phyloP scores from a whole-genome alignment of 805 yeast species.

The Torulaspora microellipsoides region DNA sequence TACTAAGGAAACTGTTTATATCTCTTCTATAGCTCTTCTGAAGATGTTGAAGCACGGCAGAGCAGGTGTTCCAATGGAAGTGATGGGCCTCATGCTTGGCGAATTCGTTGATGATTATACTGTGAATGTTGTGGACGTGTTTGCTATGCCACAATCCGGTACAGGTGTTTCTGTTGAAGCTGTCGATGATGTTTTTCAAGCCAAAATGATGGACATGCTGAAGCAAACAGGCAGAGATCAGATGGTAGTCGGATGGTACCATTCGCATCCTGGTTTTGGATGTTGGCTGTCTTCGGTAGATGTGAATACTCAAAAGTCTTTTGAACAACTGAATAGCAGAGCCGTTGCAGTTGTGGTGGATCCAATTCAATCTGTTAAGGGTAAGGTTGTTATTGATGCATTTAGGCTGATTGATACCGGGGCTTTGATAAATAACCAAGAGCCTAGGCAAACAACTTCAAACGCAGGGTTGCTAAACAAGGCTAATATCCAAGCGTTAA shows the following conservation, averaged over 20 bases:
- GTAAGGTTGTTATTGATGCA: slow-evolving; percentile 98
- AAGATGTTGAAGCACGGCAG: slow-evolving; percentile 98
- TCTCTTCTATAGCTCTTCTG: slow-evolving; percentile 88
- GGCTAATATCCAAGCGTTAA: slow-evolving; percentile 93
- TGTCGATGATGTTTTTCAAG: slow-evolving; percentile 97
- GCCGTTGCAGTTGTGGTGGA: slow-evolving; percentile 98
- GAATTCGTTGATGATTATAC: slow-evolving; percentile 97
- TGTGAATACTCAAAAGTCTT: slow-evolving; percentile 95
- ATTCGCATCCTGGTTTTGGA: slow-evolving; percentile 99
- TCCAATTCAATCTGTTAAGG: slow-evolving; percentile 97
- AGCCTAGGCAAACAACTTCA: slow-evolving; percentile 96
- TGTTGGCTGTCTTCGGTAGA: slow-evolving; percentile 98
- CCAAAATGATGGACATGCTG: slow-evolving; percentile 99
- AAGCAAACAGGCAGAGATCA: slow-evolving; percentile 99
- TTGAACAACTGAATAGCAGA: slow-evolving; percentile 90
- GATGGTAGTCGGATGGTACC: slow-evolving; percentile 99
- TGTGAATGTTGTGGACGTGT: slow-evolving; percentile 94
- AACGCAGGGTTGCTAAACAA: slow-evolving; percentile 93
- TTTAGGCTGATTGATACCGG: slow-evolving; percentile 89
- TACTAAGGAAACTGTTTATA: slow-evolving; percentile 93
- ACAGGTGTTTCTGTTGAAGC: slow-evolving; percentile 99
- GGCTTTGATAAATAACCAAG: slow-evolving; percentile 89
- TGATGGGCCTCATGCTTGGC: slow-evolving; percentile 98
- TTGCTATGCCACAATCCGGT: slow-evolving; percentile 99
- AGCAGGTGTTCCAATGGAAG: slow-evolving; percentile 84